phyloP scores from a whole-genome alignment of 73 alveolate genomes.

The Tetrahymena thermophila region DNA sequence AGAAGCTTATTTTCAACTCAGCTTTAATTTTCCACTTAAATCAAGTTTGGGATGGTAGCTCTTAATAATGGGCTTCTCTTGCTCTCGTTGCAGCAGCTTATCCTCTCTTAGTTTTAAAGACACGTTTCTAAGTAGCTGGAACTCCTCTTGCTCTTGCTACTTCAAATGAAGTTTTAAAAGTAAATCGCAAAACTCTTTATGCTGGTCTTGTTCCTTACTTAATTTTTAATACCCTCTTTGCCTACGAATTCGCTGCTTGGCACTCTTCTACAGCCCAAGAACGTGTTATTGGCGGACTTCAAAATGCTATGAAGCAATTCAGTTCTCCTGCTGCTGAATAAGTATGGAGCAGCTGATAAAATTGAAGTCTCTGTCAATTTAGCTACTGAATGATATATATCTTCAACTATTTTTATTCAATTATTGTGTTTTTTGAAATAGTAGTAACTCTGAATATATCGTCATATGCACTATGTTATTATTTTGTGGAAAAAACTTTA shows the following conservation, averaged over 20 bases:
- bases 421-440: neutral
- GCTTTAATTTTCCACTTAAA: constrained; percentile 21
- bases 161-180: neutral
- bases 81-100: constrained; percentile 17
- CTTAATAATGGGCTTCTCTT: constrained; percentile 11
- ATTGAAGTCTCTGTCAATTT: neutral
- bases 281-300: constrained; percentile 8
- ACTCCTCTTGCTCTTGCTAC: constrained; percentile 18
- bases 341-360: neutral
- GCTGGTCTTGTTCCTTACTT: constrained; percentile 39
- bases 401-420: neutral
- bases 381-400: neutral
- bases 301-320: constrained; percentile 1
- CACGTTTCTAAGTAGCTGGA: constrained; percentile 30
- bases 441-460: neutral
- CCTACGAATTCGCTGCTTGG: constrained; percentile 33
- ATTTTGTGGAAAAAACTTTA: neutral
- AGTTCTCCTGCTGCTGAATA: neutral
- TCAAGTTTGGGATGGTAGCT: constrained; percentile 19
- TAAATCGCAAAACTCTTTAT: neutral
- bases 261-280: constrained; percentile 27
- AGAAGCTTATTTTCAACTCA: constrained; percentile 21
- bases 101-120: constrained; percentile 24
- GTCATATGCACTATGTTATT: neutral
- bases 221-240: constrained; percentile 28